Evolutionary conservation across 2,329 filamentous ascomycete genomes (phyloP), one percentile per base, ranked within the genome.

Genomic region (Fusarium sororula): DNA sequence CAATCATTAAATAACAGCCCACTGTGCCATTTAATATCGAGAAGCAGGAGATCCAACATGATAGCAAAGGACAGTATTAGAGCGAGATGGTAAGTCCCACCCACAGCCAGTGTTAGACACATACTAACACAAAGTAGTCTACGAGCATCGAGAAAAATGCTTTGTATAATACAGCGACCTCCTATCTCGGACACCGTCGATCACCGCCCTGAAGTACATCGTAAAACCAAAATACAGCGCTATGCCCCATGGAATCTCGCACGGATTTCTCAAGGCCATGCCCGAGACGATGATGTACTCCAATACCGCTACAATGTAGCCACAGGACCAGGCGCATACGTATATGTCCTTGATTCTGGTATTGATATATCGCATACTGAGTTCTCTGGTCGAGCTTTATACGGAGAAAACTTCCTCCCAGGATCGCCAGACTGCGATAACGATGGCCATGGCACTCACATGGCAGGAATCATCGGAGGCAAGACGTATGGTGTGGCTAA

Each of bases 401-500:
- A 11, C 0, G 32, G 32, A 26, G n/a, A 7, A 22, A 54, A 54
- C 13, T 54, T 38, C 7, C 1, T 38, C 50, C 18, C 7, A 12
- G 14, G 32, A 4, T 15, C 24, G 10, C 24, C 18, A 37, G 18
- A 17, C 2, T 26, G 3, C 4, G 65, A 69, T 20, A 39, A 69
- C 7, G 3, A 24, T 6, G 65, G 51, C 0, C 66, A 69, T 20
- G 51, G 65, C 2, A 69, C 66, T n/a, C 18, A 26, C 22, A 53
- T 66, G 4, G 66, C 65, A 8, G 65, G 39, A 7, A 44, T 66
- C 0, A 64, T 69, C 4, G 65, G 66, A 6, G 56, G 65, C 2
- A 64, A 57, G 30, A 58, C 57, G 2, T 56, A 54, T 4, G 65
- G 66, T 4, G 39, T 69, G 26, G 64, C 65, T 4, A 64, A 58